Base-by-base conservation (phyloP, 805 yeast genomes). In the Saccharomycopsis capsularis region DNA sequence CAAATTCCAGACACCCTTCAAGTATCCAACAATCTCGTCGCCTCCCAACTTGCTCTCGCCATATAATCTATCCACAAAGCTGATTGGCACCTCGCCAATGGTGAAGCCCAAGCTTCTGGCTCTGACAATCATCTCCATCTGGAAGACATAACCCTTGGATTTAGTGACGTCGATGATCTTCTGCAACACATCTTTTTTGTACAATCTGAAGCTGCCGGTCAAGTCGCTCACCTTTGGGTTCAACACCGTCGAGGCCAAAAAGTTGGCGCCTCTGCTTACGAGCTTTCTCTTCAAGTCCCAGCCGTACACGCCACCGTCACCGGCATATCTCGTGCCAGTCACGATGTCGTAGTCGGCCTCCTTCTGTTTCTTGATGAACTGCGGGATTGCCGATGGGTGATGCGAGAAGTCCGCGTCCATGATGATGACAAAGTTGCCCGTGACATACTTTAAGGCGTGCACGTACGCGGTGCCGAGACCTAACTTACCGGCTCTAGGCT, bases 341-440 rank as follows among this genome's bases (percentile, higher is more conserved):
- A 52, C 55, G 62, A 78, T 78, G 57, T 78, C 83, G 56, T 60
- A 78, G 59, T 78, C 60, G 60, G 75, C 69, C 57, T 52, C 55
- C 34, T 52, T 48, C 37, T 84, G 91, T 61, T 78, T 78, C 47
- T 72, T 74, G 59, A 84, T 82, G 63, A 83, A 82, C 62, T 81
- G 70, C 5, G 90, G 91, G 63, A 83, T 83, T 25, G 89, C 84
- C 57, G 79, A 81, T 22, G 91, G 91, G 63, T 81, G 88, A 63
- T 83, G 91, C 4, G 87, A 80, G 67, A 84, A 83, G 62, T 83
- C 91, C 16, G 91, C 91, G 61, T 83, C 91, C 91, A 83, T 83
- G 57, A 84, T 83, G 54, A 83, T 78, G 44, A 83, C 89, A 63
- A 73, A 83, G 64, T 84, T 75, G 42, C 91, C 91, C 19, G 82